Evolutionary conservation across 139 green algal genomes (phyloP).

Genomic region (Tetraselmis striata): DNA sequence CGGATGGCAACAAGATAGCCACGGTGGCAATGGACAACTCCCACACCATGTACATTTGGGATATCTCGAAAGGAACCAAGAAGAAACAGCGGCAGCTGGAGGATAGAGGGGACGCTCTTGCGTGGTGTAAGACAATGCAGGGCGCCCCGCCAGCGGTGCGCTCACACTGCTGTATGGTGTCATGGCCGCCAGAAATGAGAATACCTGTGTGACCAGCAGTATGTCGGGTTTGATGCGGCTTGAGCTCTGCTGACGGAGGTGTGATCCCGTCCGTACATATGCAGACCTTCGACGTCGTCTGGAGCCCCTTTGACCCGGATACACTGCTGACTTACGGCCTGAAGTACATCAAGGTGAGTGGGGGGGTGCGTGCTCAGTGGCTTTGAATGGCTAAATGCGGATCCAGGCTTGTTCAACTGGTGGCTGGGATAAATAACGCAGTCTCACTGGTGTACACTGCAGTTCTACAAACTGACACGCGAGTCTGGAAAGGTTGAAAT

Average conservation of each 20-base stretch:
- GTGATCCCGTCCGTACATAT: too few species aligned
- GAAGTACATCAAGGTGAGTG: not conserved
- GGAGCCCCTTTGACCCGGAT: not conserved
- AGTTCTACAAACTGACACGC: not conserved
- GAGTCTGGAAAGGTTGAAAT: not conserved
- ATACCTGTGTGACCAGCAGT: too few species aligned
- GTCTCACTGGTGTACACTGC: too few species aligned
- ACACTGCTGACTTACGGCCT: not conserved
- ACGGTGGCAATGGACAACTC: slow-evolving; percentile 58
- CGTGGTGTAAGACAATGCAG: not conserved
- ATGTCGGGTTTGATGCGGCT: too few species aligned
- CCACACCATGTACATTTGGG: slow-evolving; percentile 61
- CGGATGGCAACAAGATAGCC: slow-evolving; percentile 39
- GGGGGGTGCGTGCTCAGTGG: too few species aligned
- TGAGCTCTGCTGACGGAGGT: too few species aligned
- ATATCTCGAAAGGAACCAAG: slow-evolving; percentile 9
- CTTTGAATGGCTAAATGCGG: too few species aligned
- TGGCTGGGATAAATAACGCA: too few species aligned
- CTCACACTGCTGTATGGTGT: too few species aligned
- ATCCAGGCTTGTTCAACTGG: too few species aligned
- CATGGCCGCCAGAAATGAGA: too few species aligned
- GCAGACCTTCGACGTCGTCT: not conserved
- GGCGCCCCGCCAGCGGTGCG: not conserved
- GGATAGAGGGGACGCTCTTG: not conserved
- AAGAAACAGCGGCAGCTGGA: not conserved